Evolutionary conservation across 805 yeast genomes (phyloP), one percentile per base, ranked within the genome.

Genomic region (Tetrapisispora namnaoensis): DNA sequence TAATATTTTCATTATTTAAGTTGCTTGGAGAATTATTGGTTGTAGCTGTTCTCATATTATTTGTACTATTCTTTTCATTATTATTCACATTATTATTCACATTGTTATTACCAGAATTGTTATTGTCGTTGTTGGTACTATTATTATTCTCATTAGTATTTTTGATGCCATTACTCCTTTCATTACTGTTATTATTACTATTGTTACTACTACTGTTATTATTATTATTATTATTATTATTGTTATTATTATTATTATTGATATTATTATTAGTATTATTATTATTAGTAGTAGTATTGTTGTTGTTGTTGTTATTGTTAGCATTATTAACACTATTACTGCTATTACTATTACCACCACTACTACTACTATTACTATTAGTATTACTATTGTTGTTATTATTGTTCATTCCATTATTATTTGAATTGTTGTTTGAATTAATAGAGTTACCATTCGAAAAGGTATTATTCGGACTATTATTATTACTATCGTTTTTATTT

Each of bases 31-130:
- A 28, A 36, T 42, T 42, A 17, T n/a, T 28, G 9, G 18, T 30
- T 35, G 39, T 32, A 4, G 18, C 16, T 8, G 30, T 39, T 18
- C 40, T 14, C 20, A 28, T 13, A 14, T 34, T 20, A 41, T 44
- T 49, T 16, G 40, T 44, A 24, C 18, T 37, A 38, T 40, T 50
- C n/a, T 38, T 39, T 37, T 47, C 48, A 35, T 46, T 42, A 37
- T 49, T 40, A 44, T 44, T 49, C 38, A 44, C 42, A 45, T 37
- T 36, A 30, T 20, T 7, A 32, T 42, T n/a, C n/a, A n/a, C 42
- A 45, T 37, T 36, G 24, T 20, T 7, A 32, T 42, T n/a, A n/a
- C n/a, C n/a, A n/a, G n/a, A n/a, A n/a, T n/a, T n/a, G n/a, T n/a
- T n/a, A n/a, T n/a, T n/a, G n/a, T n/a, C n/a, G n/a, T n/a, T n/a